Conservation (phyloP, 1,284 basidiomycete species). For the Ustilago lituana region DNA sequence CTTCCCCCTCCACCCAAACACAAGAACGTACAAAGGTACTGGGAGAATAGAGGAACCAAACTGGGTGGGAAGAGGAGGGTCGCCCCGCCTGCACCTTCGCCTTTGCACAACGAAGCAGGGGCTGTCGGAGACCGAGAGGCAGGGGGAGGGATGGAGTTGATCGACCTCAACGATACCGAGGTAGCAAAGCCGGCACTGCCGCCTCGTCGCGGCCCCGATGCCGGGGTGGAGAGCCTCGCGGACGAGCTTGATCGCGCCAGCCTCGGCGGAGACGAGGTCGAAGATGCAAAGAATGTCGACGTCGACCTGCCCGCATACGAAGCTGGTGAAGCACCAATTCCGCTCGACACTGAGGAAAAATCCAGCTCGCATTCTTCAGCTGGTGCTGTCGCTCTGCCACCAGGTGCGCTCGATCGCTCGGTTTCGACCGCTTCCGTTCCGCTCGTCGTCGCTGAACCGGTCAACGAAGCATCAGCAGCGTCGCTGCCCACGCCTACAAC, state of each 20-base stretch:
- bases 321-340: slow-evolving; percentile 2
- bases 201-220: no score
- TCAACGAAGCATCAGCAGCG: neutral
- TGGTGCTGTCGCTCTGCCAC: neutral
- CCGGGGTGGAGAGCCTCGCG: slow-evolving; percentile 9
- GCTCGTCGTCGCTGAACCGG: neutral
- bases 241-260: slow-evolving; percentile 8
- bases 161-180: slow-evolving; percentile 19
- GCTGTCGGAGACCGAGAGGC: neutral
- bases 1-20: slow-evolving; percentile 55
- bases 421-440: neutral
- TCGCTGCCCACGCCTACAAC: neutral
- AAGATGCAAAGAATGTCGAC: neutral
- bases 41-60: slow-evolving; percentile 8
- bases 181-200: slow-evolving; percentile 14
- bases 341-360: no score
- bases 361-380: no score
- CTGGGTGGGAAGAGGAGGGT: slow-evolving; percentile 24
- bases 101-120: slow-evolving; percentile 6
- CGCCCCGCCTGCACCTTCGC: slow-evolving; percentile 18
- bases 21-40: slow-evolving; percentile 34
- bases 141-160: slow-evolving; percentile 10
- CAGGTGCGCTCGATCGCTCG: no score
- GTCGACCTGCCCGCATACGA: slow-evolving; percentile 8
- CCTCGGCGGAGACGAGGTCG: neutral